Conservation (phyloP, 1,284 basidiomycete genomes). For the Cryptococcus sp. region DNA sequence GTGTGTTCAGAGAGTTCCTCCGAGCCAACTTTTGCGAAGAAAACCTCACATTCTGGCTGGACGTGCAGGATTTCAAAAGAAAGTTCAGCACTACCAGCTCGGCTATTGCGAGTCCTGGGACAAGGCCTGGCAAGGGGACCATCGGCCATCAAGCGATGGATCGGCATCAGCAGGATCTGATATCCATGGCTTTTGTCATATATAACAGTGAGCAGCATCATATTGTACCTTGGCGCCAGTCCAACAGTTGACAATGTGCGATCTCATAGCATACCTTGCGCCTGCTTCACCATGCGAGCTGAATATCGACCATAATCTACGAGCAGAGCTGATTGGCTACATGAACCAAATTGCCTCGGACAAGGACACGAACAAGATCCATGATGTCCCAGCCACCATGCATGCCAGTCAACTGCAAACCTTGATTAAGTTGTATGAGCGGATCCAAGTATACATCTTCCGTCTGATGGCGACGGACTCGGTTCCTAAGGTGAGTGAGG, state of each 20-base stretch:
- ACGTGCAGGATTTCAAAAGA: constrained; percentile 94
- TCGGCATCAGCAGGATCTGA: constrained; percentile 91
- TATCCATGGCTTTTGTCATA: constrained; percentile 91
- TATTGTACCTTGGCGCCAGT: no score
- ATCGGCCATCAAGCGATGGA: constrained; percentile 86
- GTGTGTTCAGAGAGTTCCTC: constrained; percentile 91
- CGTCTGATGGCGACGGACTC: constrained; percentile 97
- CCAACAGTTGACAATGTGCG: neutral
- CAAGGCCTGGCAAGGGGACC: constrained; percentile 16
- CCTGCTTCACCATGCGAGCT: constrained; percentile 93
- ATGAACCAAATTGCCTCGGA: constrained; percentile 79
- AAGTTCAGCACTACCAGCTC: constrained; percentile 94
- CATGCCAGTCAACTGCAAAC: constrained; percentile 91
- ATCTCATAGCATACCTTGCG: constrained; percentile 84
- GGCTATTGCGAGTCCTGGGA: constrained; percentile 66
- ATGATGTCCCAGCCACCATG: constrained; percentile 64
- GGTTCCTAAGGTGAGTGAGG: constrained; percentile 74
- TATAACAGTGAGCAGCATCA: constrained; percentile 49
- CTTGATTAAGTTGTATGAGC: constrained; percentile 89
- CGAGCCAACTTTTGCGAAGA: constrained; percentile 96
- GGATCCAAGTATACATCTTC: constrained; percentile 96
- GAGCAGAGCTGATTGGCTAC: constrained; percentile 90
- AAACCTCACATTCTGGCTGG: constrained; percentile 95
- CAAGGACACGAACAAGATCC: constrained; percentile 65
- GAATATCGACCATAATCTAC: constrained; percentile 95